phyloP scores from a whole-genome alignment of 768 basidiomycete genomes.

The Agaricus sinodeliciosus region DNA sequence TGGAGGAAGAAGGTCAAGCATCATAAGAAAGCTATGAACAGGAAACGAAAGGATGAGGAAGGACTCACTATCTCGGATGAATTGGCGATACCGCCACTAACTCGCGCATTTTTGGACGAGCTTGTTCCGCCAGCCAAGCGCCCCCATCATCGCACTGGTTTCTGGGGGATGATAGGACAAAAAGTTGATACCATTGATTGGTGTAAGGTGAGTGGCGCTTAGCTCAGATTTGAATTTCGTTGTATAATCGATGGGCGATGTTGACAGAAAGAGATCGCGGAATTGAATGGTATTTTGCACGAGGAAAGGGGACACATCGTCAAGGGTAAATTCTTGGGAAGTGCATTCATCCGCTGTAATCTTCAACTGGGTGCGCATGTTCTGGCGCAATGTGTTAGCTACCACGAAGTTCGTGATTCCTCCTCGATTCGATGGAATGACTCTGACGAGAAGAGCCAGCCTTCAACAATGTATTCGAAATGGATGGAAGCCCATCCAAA shows the following conservation, averaged over 20 bases:
- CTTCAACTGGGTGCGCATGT: slow-evolving; percentile 72
- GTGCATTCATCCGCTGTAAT: slow-evolving; percentile 62
- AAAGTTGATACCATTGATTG: slow-evolving; percentile 67
- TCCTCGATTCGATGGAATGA: background rate
- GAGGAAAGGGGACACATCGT: slow-evolving; percentile 28
- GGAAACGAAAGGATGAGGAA: slow-evolving; percentile 24
- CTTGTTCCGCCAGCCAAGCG: slow-evolving; percentile 44
- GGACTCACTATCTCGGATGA: slow-evolving; percentile 7
- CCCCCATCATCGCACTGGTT: slow-evolving; percentile 46
- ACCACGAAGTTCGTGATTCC: slow-evolving; percentile 34
- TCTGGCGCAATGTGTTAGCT: slow-evolving; percentile 51
- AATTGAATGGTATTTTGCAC: slow-evolving; percentile 37
- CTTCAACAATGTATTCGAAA: slow-evolving; percentile 50
- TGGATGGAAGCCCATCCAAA: slow-evolving; percentile 52
- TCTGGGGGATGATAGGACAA: slow-evolving; percentile 43
- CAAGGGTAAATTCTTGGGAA: slow-evolving; percentile 43
- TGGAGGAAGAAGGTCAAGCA: slow-evolving; percentile 33
- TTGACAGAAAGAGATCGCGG: slow-evolving; percentile 42
- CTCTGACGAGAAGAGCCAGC: slow-evolving; percentile 23
- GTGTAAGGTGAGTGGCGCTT: slow-evolving; percentile 36
- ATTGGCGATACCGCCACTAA: slow-evolving; percentile 19
- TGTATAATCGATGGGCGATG: background rate
- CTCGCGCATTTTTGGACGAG: slow-evolving; percentile 36
- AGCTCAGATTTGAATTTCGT: background rate
- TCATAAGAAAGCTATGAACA: slow-evolving; percentile 25